Base-by-base conservation (phyloP, 2,329 filamentous ascomycete genomes). In the Fusarium papillatum region DNA sequence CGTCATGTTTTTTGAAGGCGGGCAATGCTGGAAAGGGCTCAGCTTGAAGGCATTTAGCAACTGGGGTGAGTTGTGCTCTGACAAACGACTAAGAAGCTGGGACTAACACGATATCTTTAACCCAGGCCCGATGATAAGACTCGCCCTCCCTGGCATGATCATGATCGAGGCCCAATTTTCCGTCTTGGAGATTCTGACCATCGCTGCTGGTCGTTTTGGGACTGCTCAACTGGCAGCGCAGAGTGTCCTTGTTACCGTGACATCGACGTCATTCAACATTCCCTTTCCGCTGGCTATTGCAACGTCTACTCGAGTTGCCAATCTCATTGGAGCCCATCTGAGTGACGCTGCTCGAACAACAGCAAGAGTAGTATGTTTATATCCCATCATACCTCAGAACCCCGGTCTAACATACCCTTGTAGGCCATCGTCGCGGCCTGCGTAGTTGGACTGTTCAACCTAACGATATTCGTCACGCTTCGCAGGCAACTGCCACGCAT, bases 141-240 rank as follows among this genome's bases (percentile, higher is more conserved):
- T 98, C 11, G 95, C 95, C 0, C 85, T 98, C 3, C 95, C 96
- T 0, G 96, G 96, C 2, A 91, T 98, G 81, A 86, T 97, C 73
- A 98, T 98, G 95, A 93, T 98, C 1, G 92, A 97, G 81, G 95
- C 96, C 2, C 95, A 98, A 82, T 97, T 94, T 83, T 90, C 98
- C 3, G 95, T 95, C 4, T 97, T 98, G 79, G 96, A 98, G 82
- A 91, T 98, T 48, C 87, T 98, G 55, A 97, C 95, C 0, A 88
- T 98, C 16, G 92, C 92, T 2, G 91, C 94, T 0, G 94, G 93
- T 50, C 93, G 93, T 75, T 92, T 98, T 66, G 94, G 94, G 17
- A 92, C 94, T 0, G 92, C 91, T 3, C 90, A 93, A 68, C 90
- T 98, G 1, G 96, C 96, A 0, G 95, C 96, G 0, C 95, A 98